phyloP scores from a whole-genome alignment of 1,139 yeast genomes.

The Hyphopichia burtonii region DNA sequence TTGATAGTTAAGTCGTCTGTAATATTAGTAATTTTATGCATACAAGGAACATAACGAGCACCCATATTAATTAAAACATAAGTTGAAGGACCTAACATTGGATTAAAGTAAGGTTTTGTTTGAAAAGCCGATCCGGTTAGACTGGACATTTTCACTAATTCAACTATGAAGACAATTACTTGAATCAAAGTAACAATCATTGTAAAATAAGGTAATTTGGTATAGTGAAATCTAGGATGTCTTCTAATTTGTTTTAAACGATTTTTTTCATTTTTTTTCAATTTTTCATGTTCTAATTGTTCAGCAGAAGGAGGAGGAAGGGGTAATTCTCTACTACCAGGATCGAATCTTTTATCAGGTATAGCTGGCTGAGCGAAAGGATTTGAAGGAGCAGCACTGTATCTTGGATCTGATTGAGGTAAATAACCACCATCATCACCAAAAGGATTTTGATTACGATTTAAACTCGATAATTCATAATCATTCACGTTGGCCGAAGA shows the following conservation, averaged over 20 bases:
- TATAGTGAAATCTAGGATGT: constrained; percentile 42
- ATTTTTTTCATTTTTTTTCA: constrained; percentile 25
- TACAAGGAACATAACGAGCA: constrained; percentile 71
- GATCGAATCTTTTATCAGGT: constrained; percentile 4
- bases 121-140: constrained; percentile 70
- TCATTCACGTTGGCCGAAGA: constrained; percentile 10
- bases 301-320: constrained; percentile 15
- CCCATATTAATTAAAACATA: constrained; percentile 69
- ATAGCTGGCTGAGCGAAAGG: constrained; percentile 13
- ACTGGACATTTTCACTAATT: constrained; percentile 55
- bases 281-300: constrained; percentile 14
- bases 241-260: constrained; percentile 25
- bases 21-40: constrained; percentile 52
- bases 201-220: constrained; percentile 49
- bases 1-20: constrained; percentile 47
- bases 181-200: constrained; percentile 51
- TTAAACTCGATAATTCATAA: constrained; percentile 10
- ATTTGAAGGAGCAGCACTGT: constrained; percentile 2
- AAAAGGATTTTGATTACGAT: constrained; percentile 11
- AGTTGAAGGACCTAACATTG: constrained; percentile 80
- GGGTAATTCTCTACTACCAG: constrained; percentile 9
- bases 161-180: constrained; percentile 64
- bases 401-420: background rate
- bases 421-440: constrained; percentile 4
- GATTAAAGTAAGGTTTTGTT: constrained; percentile 71